Conservation (phyloP, 768 basidiomycete genomes). For the Boletus pseudo-olivaceus region DNA sequence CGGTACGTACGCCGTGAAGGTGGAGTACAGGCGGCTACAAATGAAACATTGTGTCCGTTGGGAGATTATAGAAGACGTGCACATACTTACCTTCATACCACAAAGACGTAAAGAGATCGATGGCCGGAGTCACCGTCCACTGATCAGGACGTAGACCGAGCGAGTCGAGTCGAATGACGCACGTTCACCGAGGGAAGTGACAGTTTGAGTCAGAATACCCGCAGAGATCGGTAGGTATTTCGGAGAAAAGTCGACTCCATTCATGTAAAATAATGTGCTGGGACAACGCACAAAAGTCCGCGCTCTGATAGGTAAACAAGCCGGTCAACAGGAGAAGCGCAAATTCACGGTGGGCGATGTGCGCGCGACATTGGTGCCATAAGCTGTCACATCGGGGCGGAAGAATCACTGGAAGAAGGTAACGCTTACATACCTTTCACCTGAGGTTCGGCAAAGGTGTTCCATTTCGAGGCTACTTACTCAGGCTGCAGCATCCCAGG, state of each 20-base stretch:
- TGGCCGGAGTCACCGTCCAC: conserved; percentile 2
- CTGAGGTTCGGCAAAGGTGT: conserved; percentile 2
- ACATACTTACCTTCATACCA: conserved; percentile 10
- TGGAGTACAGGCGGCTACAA: conserved; percentile 7
- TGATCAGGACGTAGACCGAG: neutral
- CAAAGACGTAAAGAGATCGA: conserved; percentile 16
- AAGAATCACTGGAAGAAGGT: conserved; percentile 5
- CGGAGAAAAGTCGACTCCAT: neutral
- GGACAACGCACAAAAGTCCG: neutral
- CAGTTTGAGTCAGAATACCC: neutral
- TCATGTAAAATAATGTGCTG: conserved; percentile 2
- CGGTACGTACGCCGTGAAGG: conserved; percentile 21
- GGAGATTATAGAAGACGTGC: conserved; percentile 4
- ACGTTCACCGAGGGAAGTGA: conserved; percentile 1
- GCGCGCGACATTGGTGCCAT: neutral
- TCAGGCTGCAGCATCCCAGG: neutral
- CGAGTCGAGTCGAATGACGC: neutral
- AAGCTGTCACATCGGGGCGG: conserved; percentile 22
- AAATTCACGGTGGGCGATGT: neutral
- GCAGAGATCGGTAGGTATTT: conserved; percentile 5
- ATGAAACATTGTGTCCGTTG: conserved; percentile 6
- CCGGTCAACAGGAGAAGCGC: neutral
- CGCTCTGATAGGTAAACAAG: neutral
- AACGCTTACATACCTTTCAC: conserved; percentile 11
- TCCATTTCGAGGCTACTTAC: conserved; percentile 9